Evolutionary conservation across 805 yeast species (phyloP).

Genomic region (Babjeviella inositovora): DNA sequence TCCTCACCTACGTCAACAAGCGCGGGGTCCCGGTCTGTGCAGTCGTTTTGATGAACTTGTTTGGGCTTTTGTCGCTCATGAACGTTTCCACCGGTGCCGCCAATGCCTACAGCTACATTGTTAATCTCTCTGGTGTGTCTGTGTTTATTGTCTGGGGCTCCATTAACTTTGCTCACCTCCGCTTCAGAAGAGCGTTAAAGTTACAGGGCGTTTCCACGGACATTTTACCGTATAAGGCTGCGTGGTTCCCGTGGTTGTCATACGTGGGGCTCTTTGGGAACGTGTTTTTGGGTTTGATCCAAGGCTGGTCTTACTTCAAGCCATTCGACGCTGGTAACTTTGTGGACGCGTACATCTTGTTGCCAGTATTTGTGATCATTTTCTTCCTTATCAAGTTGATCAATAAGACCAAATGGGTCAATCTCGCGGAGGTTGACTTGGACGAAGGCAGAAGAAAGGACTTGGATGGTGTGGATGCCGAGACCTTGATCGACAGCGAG

Average conservation of each 20-base stretch:
- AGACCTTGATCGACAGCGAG: too few relatives aligned
- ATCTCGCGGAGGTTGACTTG: conserved; percentile 26
- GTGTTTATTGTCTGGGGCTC: conserved; percentile 56
- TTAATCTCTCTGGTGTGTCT: conserved; percentile 49
- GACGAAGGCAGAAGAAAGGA: conserved; percentile 32
- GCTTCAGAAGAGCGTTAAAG: conserved; percentile 31
- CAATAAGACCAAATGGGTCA: conserved; percentile 22
- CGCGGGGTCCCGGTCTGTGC: conserved; percentile 55
- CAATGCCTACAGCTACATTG: conserved; percentile 41
- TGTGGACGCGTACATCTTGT: conserved; percentile 43
- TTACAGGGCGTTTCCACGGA: conserved; percentile 20
- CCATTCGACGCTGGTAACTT: conserved; percentile 32
- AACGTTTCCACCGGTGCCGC: conserved; percentile 43
- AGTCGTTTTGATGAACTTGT: conserved; percentile 31
- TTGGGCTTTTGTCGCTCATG: conserved; percentile 42
- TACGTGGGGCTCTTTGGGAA: conserved; percentile 30
- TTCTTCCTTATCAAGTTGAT: conserved; percentile 18
- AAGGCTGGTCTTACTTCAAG: conserved; percentile 48
- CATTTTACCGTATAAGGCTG: conserved; percentile 37
- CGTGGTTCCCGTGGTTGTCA: conserved; percentile 35
- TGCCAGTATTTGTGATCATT: conserved; percentile 36
- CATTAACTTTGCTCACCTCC: conserved; percentile 34
- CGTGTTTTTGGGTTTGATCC: conserved; percentile 37
- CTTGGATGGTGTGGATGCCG: conserved; percentile 8
- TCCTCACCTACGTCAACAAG: conserved; percentile 31